Evolutionary conservation across 2,329 filamentous ascomycete species (phyloP).

Genomic region (Allantophomopsis lycopodina): DNA sequence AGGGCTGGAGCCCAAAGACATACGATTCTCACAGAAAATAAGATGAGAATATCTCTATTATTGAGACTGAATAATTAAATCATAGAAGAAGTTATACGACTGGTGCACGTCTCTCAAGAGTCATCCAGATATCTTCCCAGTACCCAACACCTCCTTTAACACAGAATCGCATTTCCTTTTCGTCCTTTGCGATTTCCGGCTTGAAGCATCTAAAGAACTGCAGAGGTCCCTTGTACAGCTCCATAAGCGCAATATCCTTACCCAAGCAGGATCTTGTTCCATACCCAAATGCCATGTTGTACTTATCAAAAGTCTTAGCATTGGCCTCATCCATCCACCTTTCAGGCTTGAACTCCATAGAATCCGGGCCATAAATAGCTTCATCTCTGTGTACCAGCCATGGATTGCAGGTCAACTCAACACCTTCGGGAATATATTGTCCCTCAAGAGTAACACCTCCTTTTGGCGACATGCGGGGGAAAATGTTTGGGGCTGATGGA

Average conservation of each 20-base stretch:
- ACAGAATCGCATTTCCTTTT: conserved; percentile 20
- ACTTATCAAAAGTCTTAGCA: conserved; percentile 28
- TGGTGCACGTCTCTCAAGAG: conserved; percentile 8
- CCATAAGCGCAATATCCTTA: conserved; percentile 35
- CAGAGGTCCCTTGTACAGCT: conserved; percentile 31
- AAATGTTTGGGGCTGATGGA: conserved; percentile 34
- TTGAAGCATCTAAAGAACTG: conserved; percentile 27
- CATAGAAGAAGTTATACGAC: too few species aligned
- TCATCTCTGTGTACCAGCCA: conserved; percentile 30
- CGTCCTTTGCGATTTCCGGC: conserved; percentile 15
- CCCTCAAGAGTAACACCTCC: conserved; percentile 13
- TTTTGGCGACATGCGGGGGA: conserved; percentile 27
- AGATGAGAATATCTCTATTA: too few species aligned
- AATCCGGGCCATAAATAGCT: conserved; percentile 26
- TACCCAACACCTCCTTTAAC: conserved; percentile 27
- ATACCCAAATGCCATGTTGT: conserved; percentile 34
- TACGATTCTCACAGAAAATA: too few species aligned
- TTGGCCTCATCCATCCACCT: conserved; percentile 29
- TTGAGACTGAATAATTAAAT: too few species aligned
- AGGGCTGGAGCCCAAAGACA: too few species aligned
- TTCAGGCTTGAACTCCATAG: conserved; percentile 31
- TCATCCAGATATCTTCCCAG: conserved; percentile 26
- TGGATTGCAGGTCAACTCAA: conserved; percentile 30
- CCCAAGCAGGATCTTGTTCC: conserved; percentile 32
- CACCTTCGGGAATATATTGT: conserved; percentile 11